Evolutionary conservation across 2,329 filamentous ascomycete genomes (phyloP).

Genomic region (Ceratocystiopsis minuta): DNA sequence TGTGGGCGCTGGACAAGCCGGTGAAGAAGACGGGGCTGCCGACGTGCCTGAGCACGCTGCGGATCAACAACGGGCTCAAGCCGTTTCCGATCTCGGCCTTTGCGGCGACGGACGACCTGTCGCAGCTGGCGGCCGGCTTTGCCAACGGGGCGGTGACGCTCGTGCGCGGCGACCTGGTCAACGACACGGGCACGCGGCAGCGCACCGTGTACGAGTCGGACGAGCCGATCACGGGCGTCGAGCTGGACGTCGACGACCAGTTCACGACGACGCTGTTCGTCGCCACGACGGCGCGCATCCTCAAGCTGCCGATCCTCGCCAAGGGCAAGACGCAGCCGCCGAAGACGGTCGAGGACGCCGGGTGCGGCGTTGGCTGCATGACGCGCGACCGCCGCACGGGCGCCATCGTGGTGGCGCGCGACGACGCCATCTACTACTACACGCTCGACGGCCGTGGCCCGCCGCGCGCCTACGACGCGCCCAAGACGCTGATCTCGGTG

Average conservation of each 20-base stretch:
- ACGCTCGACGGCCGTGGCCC: slow-evolving; percentile 68
- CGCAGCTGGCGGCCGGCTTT: slow-evolving; percentile 87
- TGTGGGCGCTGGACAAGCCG: slow-evolving; percentile 90
- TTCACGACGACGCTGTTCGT: slow-evolving; percentile 75
- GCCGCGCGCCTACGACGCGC: slow-evolving; percentile 78
- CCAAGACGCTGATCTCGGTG: slow-evolving; percentile 64
- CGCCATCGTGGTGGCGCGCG: slow-evolving; percentile 78
- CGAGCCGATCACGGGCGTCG: slow-evolving; percentile 84
- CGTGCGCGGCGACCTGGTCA: slow-evolving; percentile 81
- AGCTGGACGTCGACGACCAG: slow-evolving; percentile 44
- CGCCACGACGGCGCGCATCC: slow-evolving; percentile 71
- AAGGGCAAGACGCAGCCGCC: slow-evolving; percentile 79
- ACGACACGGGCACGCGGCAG: slow-evolving; percentile 87
- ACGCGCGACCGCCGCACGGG: slow-evolving; percentile 61
- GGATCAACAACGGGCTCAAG: slow-evolving; percentile 75
- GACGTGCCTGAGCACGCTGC: slow-evolving; percentile 70
- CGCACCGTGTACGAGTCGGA: slow-evolving; percentile 92
- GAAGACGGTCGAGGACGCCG: slow-evolving; percentile 72
- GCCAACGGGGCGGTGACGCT: slow-evolving; percentile 89
- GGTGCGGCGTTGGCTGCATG: slow-evolving; percentile 92
- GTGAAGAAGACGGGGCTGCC: slow-evolving; percentile 88
- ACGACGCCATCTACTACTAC: slow-evolving; percentile 94
- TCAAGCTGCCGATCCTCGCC: slow-evolving; percentile 73
- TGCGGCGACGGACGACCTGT: slow-evolving; percentile 68
- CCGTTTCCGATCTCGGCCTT: slow-evolving; percentile 94